Base-by-base conservation (phyloP, 345 rosid genomes). In the Lepidium sativum region DNA sequence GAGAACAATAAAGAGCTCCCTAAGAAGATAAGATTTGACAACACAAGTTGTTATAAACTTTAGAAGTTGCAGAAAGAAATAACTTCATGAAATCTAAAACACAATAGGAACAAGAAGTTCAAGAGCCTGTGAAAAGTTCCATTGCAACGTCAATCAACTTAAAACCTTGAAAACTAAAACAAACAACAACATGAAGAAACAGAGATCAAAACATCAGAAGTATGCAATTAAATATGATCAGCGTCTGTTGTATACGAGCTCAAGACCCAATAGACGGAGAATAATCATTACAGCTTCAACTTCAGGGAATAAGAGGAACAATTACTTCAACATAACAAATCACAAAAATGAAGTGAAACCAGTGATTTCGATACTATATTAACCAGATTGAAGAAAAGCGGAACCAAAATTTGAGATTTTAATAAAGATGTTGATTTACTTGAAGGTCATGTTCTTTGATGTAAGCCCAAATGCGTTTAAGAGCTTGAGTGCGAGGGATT, bases 381-480 rank as follows among this genome's bases (percentile, higher is more conserved):
- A n/a, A n/a, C n/a, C n/a, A n/a, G n/a, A n/a, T n/a, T n/a, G n/a
- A n/a, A n/a, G n/a, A n/a, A n/a, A n/a, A n/a, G n/a, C n/a, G n/a
- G n/a, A n/a, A n/a, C n/a, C n/a, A n/a, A n/a, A n/a, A n/a, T n/a
- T 1, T 49, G 1, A 54, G 21, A 17, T 39, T 3, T 23, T 11
- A 0, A 44, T 9, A 20, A 2, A 23, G 21, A 54, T 16, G 25
- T 33, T 35, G 23, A 14, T 7, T 9, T 51, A 87, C 98, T 92
- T 91, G 98, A 70, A 91, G 96, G 75, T 83, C 83, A 62, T 82
- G 47, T 60, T 80, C 82, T 62, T 88, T 91, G 56, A 91, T 91
- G 63, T 91, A 69, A 41, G 84, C 96, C 96, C 96, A 91, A 54
- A 88, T 88, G 55, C n/a, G 79, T 76, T 88, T 91, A 40, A 88